phyloP scores from a whole-genome alignment of 202 grass and related monocot species.

The Setaria italica region DNA sequence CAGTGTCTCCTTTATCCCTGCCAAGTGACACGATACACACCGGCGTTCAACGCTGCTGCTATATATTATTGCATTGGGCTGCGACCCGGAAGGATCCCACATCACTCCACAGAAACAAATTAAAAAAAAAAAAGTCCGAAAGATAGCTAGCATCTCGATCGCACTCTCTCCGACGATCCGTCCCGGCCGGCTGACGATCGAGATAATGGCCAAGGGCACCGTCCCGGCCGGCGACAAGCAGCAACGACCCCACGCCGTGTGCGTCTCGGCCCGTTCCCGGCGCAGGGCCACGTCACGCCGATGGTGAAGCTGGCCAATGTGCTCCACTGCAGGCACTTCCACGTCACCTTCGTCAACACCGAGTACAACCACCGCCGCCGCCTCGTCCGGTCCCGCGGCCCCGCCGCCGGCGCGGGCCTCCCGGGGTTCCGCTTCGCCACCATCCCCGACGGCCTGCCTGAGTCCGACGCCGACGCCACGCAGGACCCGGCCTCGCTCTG shows the following conservation, averaged over 20 bases:
- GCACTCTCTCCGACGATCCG: background rate
- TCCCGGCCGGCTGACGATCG: background rate
- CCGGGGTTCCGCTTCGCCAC: conserved; percentile 47
- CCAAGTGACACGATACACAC: background rate
- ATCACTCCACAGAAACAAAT: background rate
- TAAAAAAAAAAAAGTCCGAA: background rate
- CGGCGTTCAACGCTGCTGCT: background rate
- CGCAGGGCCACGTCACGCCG: conserved; percentile 60
- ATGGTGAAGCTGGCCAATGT: conserved; percentile 63
- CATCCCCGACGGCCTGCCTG: conserved; percentile 49
- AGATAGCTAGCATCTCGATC: background rate
- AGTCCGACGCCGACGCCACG: conserved; percentile 37
- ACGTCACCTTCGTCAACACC: conserved; percentile 58
- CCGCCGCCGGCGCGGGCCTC: background rate
- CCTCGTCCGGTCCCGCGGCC: conserved; percentile 36
- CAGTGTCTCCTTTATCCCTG: too few species aligned
- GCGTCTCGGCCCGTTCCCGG: conserved; percentile 41
- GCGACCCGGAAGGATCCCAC: background rate
- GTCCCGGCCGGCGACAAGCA: background rate
- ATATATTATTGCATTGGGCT: background rate
- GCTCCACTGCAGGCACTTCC: conserved; percentile 50
- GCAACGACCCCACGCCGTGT: conserved; percentile 51
- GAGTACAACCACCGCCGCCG: conserved; percentile 62
- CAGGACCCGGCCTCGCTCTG: conserved; percentile 44
- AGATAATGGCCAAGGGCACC: background rate